Percentiles rank a stretch among this genome's conserved stretches.
phyloP scores from a whole-genome alignment of 352 stramenopile genomes.

The Phytopythium sindhum region DNA sequence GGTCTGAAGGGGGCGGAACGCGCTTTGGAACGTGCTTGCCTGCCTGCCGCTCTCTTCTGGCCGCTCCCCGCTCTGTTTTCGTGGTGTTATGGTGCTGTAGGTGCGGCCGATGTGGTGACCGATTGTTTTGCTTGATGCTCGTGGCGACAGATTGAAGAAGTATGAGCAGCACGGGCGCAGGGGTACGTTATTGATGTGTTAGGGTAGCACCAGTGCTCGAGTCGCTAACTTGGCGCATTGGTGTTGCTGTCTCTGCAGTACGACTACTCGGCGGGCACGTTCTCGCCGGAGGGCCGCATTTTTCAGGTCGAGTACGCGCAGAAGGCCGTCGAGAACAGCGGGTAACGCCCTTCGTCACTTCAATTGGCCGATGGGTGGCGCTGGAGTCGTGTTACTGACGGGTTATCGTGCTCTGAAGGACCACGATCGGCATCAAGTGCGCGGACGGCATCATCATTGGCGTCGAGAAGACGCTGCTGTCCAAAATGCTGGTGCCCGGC shows the following conservation, averaged over 20 bases:
- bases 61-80: neutral
- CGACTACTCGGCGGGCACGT: slow-evolving; percentile 90
- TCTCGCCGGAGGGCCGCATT: slow-evolving; percentile 97
- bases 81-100: neutral
- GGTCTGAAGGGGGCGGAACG: neutral
- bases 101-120: neutral
- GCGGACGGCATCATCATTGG: slow-evolving; percentile 97
- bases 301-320: slow-evolving; percentile 99
- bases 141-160: slow-evolving; percentile 6
- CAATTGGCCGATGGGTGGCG: neutral
- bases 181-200: slow-evolving; percentile 23
- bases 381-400: neutral
- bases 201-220: neutral
- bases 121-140: neutral
- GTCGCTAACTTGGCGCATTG: neutral
- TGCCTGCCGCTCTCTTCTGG: neutral
- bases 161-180: slow-evolving; percentile 85
- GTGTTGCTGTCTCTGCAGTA: slow-evolving; percentile 32
- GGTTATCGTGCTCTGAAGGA: slow-evolving; percentile 44
- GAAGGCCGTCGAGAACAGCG: slow-evolving; percentile 97
- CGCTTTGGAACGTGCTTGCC: neutral
- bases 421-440: slow-evolving; percentile 97
- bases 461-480: slow-evolving; percentile 95
- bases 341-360: slow-evolving; percentile 28
- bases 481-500: slow-evolving; percentile 90